These are phyloP conservation scores for Mycena pura DNA, from an alignment of 768 basidiomycete species.

Conservation along the genomic window DNA sequence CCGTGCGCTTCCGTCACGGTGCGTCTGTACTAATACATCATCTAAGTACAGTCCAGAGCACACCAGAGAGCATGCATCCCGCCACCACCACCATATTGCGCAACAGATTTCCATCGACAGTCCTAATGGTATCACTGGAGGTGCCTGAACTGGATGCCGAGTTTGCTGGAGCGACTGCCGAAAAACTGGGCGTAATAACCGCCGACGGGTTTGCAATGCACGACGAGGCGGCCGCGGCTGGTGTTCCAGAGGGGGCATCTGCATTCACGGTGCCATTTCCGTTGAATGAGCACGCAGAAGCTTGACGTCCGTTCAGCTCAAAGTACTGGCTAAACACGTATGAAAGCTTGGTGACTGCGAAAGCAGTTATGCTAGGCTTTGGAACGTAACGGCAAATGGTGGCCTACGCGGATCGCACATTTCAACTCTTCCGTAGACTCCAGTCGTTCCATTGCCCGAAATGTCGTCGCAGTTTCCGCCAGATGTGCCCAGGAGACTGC, in stretches of 20 bases:
- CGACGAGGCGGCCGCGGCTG: slow-evolving; percentile 63
- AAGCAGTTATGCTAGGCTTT: too few species aligned
- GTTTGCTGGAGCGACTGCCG: slow-evolving; percentile 28
- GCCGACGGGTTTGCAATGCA: slow-evolving; percentile 71
- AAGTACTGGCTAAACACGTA: slow-evolving; percentile 60
- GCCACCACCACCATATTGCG: slow-evolving; percentile 44
- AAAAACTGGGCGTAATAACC: slow-evolving; percentile 62
- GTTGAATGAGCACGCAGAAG: slow-evolving; percentile 75
- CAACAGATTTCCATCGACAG: slow-evolving; percentile 36
- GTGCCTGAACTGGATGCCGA: slow-evolving; percentile 22
- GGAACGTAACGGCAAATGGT: too few species aligned
- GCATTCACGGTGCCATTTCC: slow-evolving; percentile 85
- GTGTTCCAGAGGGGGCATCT: slow-evolving; percentile 53
- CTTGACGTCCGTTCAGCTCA: slow-evolving; percentile 41
- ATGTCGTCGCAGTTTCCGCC: slow-evolving; percentile 74
- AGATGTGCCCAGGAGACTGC: slow-evolving; percentile 71
- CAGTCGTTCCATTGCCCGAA: slow-evolving; percentile 71
- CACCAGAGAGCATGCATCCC: slow-evolving; percentile 43
- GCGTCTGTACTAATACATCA: too few species aligned
- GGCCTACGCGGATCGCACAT: slow-evolving; percentile 86
- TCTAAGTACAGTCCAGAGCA: slow-evolving; percentile 54
- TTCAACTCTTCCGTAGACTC: slow-evolving; percentile 77
- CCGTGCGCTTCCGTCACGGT: too few species aligned
- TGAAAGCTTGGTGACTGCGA: slow-evolving; percentile 75
- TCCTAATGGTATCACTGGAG: not conserved